Evolutionary conservation across 2,329 filamentous ascomycete genomes (phyloP), one percentile per base, ranked within the genome.

Genomic region (Colletotrichum paranaense): DNA sequence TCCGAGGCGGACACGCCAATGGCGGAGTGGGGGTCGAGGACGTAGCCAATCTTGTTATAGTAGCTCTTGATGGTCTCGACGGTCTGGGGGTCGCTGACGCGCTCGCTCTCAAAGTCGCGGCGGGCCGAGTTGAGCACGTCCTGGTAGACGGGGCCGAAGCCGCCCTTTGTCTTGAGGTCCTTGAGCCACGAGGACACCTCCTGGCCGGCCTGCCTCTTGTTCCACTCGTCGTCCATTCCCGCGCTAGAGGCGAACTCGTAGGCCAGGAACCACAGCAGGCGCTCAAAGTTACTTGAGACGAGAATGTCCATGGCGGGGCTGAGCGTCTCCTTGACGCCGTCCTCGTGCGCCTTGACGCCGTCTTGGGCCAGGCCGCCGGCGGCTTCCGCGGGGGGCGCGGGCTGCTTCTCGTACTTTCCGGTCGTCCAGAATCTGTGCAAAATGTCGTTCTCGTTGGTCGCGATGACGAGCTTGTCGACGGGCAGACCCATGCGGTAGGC

Each of bases 241-340:
- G 87, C 87, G 14, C 82, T 85, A 7, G 85, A 80, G 22, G 90
- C 91, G 74, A 92, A 92, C 77, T 93, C 89, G 84, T 94, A 94
- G 1, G 95, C 93, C 32, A 98, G 87, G 87, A 94, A 98, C 96
- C 96, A 98, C 12, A 99, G 88, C 5, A 99, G 88, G 38, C 97
- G 91, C 87, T 99, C 97, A 81, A 99, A 98, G 86, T 99, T 99
- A 82, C 93, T 97, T 28, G 93, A 96, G 14, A 98, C 95, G 4
- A 98, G 88, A 76, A 98, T 98, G 82, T 99, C 97, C 97, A 99
- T 98, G 58, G 97, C 97, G 0, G 97, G 97, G 77, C 93, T 95
- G 64, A 97, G 89, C 0, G 97, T 99, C 85, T 97, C 95, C 85
- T 95, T 95, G 75, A 96, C 95, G 49, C 94, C 94, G 57, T 91